Evolutionary conservation across 768 basidiomycete species (phyloP).

Genomic region (Terana coerulea): DNA sequence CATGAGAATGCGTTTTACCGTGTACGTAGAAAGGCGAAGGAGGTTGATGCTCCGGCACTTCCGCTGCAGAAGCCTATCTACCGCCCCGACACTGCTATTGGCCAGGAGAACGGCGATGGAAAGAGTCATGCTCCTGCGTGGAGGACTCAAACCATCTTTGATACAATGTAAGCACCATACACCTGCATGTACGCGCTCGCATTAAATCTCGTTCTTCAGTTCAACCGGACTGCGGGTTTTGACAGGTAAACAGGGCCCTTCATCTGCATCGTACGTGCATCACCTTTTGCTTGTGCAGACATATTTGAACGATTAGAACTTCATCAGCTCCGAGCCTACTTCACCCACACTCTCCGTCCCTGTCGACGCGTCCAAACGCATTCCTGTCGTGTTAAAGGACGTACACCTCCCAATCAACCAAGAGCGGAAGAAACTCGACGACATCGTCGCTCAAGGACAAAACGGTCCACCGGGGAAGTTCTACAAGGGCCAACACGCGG

Average conservation of each 20-base stretch:
- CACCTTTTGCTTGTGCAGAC: background rate
- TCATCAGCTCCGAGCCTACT: conserved; percentile 22
- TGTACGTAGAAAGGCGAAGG: background rate
- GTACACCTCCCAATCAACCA: conserved; percentile 26
- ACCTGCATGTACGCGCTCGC: too few species aligned
- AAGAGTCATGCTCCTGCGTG: conserved; percentile 30
- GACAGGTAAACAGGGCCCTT: too few species aligned
- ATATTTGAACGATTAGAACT: background rate
- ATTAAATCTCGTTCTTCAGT: too few species aligned
- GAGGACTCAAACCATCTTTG: conserved; percentile 61
- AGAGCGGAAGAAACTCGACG: conserved; percentile 28
- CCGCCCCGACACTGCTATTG: conserved; percentile 4
- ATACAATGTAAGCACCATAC: conserved; percentile 50
- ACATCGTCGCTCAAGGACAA: conserved; percentile 32
- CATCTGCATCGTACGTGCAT: conserved; percentile 1
- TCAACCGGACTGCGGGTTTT: too few species aligned
- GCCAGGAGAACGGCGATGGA: background rate
- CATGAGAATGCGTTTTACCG: background rate
- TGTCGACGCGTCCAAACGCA: conserved; percentile 44
- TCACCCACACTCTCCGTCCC: conserved; percentile 40
- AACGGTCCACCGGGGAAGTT: conserved; percentile 57
- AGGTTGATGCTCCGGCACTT: background rate
- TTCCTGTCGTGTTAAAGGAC: conserved; percentile 49
- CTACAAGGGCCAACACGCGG: conserved; percentile 44
- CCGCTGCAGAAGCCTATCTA: conserved; percentile 3